These are phyloP conservation scores for Collybiopsis luxurians DNA, from an alignment of 768 basidiomycete species.

Conservation along the genomic window DNA sequence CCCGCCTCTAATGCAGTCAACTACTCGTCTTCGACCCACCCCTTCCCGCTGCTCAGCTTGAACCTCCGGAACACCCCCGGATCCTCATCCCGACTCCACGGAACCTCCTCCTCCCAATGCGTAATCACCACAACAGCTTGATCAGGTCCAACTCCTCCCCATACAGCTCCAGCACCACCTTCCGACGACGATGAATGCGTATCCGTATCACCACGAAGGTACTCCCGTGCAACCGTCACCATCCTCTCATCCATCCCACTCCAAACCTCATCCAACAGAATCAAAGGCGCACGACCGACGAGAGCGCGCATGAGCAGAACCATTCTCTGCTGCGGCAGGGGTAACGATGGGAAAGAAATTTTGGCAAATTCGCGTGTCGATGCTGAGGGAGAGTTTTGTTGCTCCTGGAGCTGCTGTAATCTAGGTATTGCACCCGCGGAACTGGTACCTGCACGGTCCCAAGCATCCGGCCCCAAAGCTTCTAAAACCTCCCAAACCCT, in stretches of 20 bases:
- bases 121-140: slow-evolving; percentile 87
- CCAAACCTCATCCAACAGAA: slow-evolving; percentile 91
- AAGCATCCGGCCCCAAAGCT: slow-evolving; percentile 58
- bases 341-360: slow-evolving; percentile 58
- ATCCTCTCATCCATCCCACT: slow-evolving; percentile 87
- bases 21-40: slow-evolving; percentile 13
- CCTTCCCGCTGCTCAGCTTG: slow-evolving; percentile 28
- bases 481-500: slow-evolving; percentile 57
- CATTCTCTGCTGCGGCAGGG: slow-evolving; percentile 74
- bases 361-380: slow-evolving; percentile 36
- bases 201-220: slow-evolving; percentile 49
- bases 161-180: too few species aligned
- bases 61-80: slow-evolving; percentile 31
- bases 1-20: too few species aligned
- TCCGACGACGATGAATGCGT: slow-evolving; percentile 17
- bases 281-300: slow-evolving; percentile 67
- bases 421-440: too few species aligned
- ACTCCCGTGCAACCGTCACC: slow-evolving; percentile 60
- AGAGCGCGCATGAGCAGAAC: slow-evolving; percentile 85
- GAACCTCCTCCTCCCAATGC: slow-evolving; percentile 91
- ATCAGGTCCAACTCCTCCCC: slow-evolving; percentile 43
- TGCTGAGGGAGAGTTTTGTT: neutral
- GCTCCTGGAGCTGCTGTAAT: too few species aligned
- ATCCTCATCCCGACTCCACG: slow-evolving; percentile 65
- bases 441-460: too few species aligned